phyloP scores from a whole-genome alignment of 176 grass and related monocot species.

The Tuctoria greenei region DNA sequence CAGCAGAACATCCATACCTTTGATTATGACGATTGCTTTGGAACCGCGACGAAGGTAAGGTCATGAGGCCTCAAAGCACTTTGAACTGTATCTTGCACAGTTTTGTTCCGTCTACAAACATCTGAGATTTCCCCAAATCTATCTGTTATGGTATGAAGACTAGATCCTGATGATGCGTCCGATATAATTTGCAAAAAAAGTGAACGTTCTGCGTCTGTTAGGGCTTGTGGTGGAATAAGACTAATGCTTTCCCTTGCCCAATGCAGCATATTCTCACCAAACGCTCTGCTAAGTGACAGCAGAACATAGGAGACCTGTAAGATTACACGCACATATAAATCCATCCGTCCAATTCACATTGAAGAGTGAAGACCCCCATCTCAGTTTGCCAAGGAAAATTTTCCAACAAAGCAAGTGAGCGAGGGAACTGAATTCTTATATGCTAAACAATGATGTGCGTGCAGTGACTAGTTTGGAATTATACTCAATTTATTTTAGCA shows the following conservation, averaged over 20 bases:
- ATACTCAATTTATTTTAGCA: not conserved
- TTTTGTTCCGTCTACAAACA: constrained; percentile 80
- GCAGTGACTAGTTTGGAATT: not conserved
- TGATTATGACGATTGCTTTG: constrained; percentile 16
- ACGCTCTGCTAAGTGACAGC: constrained; percentile 73
- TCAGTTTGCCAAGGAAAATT: not conserved
- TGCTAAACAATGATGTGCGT: not conserved
- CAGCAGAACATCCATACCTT: not conserved
- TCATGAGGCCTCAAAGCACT: constrained; percentile 88
- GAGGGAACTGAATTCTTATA: not conserved
- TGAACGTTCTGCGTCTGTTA: constrained; percentile 76
- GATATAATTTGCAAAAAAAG: constrained; percentile 77
- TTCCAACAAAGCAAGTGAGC: not conserved
- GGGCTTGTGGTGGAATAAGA: constrained; percentile 72
- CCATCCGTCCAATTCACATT: not conserved
- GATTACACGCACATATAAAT: constrained; percentile 17
- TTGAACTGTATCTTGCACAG: constrained; percentile 90
- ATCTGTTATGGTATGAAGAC: constrained; percentile 47
- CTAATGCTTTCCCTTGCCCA: constrained; percentile 80
- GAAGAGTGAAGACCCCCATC: not conserved
- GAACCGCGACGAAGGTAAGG: constrained; percentile 45
- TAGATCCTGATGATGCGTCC: constrained; percentile 71
- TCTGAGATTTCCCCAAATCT: constrained; percentile 81
- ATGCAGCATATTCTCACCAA: constrained; percentile 63
- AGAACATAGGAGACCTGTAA: constrained; percentile 86